Base-by-base conservation (phyloP, 768 basidiomycete genomes). In the Hortiboletus campestris region DNA sequence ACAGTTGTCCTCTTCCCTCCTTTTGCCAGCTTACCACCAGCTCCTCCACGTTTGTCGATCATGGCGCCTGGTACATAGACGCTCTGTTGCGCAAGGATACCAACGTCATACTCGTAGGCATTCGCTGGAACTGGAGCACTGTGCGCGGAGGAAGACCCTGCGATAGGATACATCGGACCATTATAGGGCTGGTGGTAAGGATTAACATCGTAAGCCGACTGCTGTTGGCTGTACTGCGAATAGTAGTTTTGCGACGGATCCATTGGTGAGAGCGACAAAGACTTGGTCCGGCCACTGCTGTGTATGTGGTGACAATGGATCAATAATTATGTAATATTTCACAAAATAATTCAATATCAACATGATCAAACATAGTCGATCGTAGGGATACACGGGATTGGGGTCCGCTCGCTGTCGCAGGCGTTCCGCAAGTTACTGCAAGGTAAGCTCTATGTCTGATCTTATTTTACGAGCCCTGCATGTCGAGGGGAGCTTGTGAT, bases 1-100 rank as follows among this genome's bases (percentile, higher is more conserved):
- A 99, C 97, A 4, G 97, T 99, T 46, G 85, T 88, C 57, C 96
- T 78, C 75, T 98, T 97, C 40, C 91, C 90, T 46, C 92, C 92
- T 70, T 93, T 94, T 0, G 88, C 88, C 44, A 92, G 75, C 70
- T 91, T 91, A 4, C 91, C 90, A 45, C 90, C 90, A 3, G 91
- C 83, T 12, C 91, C 89, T 31, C 91, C 89, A 45, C 88, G 84
- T 67, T 91, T 91, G 66, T 93, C 91, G 44, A 90, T 88, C 82
- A 89, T 89, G 19, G 92, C 92, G 9, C 92, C 92, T 22, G 92
- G 92, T 22, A 94, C 91, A 70, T 94, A 95, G 49, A 92, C 91
- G 68, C 89, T 91, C 70, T 93, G 91, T 67, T 94, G 91, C 3
- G 91, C 91, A 43, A 92, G 80, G 51, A 92, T 91, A 25, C 91